phyloP scores from a whole-genome alignment of 1,139 yeast genomes.

The Sugiyamaella sp. region DNA sequence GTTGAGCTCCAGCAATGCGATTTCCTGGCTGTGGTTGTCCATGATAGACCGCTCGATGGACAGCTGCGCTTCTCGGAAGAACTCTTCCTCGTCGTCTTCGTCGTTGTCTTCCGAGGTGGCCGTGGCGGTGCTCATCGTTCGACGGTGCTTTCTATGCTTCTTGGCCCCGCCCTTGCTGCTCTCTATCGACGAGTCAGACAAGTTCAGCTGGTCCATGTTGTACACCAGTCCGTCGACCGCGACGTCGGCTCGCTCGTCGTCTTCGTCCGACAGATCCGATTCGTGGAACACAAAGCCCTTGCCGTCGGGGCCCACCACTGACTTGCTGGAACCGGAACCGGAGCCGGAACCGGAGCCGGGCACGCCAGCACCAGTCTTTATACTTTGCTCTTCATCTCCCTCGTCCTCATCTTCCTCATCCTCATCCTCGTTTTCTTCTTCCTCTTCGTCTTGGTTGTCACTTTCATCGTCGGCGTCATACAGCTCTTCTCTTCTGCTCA shows the following conservation, averaged over 20 bases:
- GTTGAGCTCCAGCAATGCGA: constrained; percentile 87
- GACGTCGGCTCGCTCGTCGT: constrained; percentile 48
- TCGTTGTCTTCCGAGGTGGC: constrained; percentile 49
- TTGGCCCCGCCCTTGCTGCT: constrained; percentile 29
- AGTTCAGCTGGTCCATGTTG: constrained; percentile 62
- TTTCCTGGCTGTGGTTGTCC: constrained; percentile 89
- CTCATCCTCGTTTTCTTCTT: constrained; percentile 27
- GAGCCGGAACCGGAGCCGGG: constrained; percentile 19
- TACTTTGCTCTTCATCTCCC: constrained; percentile 34
- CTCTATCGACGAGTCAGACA: constrained; percentile 77
- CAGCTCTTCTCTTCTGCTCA: constrained; percentile 17
- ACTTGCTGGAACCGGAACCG: constrained; percentile 18
- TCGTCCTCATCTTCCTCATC: constrained; percentile 20
- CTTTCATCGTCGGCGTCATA: constrained; percentile 32
- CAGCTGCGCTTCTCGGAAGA: constrained; percentile 86
- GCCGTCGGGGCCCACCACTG: constrained; percentile 61
- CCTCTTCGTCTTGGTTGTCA: constrained; percentile 39
- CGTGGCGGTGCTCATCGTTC: constrained; percentile 32
- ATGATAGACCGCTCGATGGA: constrained; percentile 90
- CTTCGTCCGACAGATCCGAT: constrained; percentile 53
- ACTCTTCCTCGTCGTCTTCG: constrained; percentile 70
- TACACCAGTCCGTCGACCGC: constrained; percentile 48
- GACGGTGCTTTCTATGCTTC: constrained; percentile 28
- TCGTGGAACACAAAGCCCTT: constrained; percentile 57
- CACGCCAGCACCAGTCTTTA: background rate